Percentiles rank a stretch among this genome's conserved stretches.
phyloP scores from a whole-genome alignment of 148 eudicot species.

The Oxyria digyna region DNA sequence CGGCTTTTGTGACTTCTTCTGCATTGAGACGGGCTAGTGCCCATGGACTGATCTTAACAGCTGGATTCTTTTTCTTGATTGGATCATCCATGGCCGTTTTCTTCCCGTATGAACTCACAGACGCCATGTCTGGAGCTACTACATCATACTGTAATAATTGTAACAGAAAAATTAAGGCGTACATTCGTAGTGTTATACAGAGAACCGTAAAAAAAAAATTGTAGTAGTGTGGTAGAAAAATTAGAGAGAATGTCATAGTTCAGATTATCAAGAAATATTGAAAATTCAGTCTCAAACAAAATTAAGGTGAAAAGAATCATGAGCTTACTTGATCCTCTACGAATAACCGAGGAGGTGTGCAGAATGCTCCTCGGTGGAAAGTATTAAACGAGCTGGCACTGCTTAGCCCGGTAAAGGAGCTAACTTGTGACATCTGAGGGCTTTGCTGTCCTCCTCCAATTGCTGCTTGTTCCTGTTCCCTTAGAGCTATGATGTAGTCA shows the following conservation, averaged over 20 bases:
- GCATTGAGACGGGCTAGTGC: conserved; percentile 82
- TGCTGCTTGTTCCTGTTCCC: conserved; percentile 93
- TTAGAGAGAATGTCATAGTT: no score
- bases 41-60: conserved; percentile 98
- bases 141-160: conserved; percentile 83
- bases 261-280: conserved; percentile 7
- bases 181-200: no score
- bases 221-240: no score
- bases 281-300: no score
- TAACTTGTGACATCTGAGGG: conserved; percentile 89
- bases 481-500: conserved; percentile 91
- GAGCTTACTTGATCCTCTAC: conserved; percentile 80
- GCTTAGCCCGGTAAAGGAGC: conserved; percentile 95
- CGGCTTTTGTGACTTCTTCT: conserved; percentile 83
- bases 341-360: conserved; percentile 92
- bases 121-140: conserved; percentile 79
- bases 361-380: conserved; percentile 85
- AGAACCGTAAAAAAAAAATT: conserved; percentile 1
- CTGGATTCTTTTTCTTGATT: conserved; percentile 63
- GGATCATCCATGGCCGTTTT: conserved; percentile 43
- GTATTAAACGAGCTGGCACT: conserved; percentile 89
- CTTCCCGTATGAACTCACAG: conserved; percentile 84
- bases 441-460: conserved; percentile 77
- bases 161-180: no score
- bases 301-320: not conserved